Base-by-base conservation (phyloP, 768 basidiomycete species). In the Tulasnella sp. region DNA sequence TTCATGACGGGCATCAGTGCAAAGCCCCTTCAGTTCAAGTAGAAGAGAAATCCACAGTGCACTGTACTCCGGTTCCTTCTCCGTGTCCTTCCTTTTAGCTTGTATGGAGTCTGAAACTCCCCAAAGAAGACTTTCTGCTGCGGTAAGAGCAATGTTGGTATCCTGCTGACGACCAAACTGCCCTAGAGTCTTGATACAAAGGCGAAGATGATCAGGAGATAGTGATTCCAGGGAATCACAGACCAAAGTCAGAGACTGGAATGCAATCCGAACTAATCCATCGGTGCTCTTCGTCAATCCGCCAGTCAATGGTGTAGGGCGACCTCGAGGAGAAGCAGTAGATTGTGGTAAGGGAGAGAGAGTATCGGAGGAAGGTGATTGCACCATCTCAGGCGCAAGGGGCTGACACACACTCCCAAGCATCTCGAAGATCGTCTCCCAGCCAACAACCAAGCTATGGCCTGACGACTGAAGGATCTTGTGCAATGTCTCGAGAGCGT, bases 51-150 rank as follows among this genome's bases (percentile, higher is more conserved):
- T 87, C 93, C 93, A 99, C n/a, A 96, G 66, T 2, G 78, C 76
- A 60, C 80, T 87, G 59, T 88, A 89, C 57, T 80, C 77, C 0
- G 78, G 66, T 45, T 73, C 80, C 56, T 78, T 75, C 51, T 77
- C 75, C 15, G 59, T 65, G 37, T 72, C 73, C 57, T 81, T 81
- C 19, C 86, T 75, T 61, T 87, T 84, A 5, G 81, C 76, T 60
- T 93, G 90, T 31, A 98, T 87, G 1, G 88, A 84, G 62, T 99
- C 93, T 0, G 92, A 95, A 0, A 99, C 86, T 54, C 86, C 83
- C 93, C 93, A 98, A 4, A 99, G 70, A 2, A 96, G 67, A 47
- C 88, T 90, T 53, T 89, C 89, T 0, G 92, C 89, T 0, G 89
- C 88, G 1, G 93, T 93, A 49, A 99, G 68, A 1, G 91, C 87